phyloP scores from a whole-genome alignment of 495 filamentous ascomycete genomes.

The Aspergillus heteromorphus region DNA sequence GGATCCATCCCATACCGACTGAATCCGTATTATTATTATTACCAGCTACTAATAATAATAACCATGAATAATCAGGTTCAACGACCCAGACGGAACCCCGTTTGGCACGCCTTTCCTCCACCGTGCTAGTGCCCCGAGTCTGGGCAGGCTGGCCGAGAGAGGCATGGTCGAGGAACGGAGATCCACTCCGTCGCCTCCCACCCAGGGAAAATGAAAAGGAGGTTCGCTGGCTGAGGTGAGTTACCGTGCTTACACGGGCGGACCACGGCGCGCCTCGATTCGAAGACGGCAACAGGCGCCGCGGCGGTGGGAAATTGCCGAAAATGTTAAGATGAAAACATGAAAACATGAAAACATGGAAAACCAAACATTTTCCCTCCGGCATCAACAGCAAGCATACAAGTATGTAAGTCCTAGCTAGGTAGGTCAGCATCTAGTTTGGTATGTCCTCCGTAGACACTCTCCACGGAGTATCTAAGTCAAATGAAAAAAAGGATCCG shows the following conservation, averaged over 20 bases:
- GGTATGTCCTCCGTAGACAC: too few relatives aligned
- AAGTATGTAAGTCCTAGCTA: too few relatives aligned
- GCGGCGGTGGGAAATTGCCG: slow-evolving; percentile 2
- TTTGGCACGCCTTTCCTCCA: background rate
- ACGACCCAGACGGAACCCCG: background rate
- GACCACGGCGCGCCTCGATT: background rate
- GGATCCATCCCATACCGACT: background rate
- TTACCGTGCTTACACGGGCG: background rate
- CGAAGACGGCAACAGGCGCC: slow-evolving; percentile 5
- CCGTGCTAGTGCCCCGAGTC: background rate
- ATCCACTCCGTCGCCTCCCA: slow-evolving; percentile 11
- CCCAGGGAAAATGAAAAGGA: slow-evolving; percentile 13
- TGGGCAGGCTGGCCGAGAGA: slow-evolving; percentile 2
- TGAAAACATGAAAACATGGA: background rate
- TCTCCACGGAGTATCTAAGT: background rate
- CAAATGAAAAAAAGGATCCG: background rate
- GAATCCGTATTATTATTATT: background rate
- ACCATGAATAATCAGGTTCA: background rate
- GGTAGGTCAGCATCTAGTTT: too few relatives aligned
- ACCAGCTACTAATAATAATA: background rate
- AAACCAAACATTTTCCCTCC: background rate
- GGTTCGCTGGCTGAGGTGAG: slow-evolving; percentile 2
- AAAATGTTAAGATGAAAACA: slow-evolving; percentile 10
- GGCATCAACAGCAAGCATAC: too few relatives aligned
- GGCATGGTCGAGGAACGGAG: slow-evolving; percentile 9